Evolutionary conservation across 306 rosid genomes (phyloP).

Genomic region (Heteromeles arbutifolia): DNA sequence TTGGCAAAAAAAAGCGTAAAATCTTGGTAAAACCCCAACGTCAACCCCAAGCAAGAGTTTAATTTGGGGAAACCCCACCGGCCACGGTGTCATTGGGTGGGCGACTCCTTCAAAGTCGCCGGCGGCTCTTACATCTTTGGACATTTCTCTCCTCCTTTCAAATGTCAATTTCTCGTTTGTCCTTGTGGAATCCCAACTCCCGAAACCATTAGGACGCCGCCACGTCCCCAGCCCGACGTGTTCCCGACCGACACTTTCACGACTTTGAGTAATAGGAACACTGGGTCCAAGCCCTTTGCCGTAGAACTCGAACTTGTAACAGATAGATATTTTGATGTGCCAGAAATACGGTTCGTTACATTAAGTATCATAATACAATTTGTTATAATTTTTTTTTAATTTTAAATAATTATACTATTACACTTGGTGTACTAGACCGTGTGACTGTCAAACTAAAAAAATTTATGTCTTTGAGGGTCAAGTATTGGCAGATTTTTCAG

Average conservation of each 20-base stretch:
- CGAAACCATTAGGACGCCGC: background rate
- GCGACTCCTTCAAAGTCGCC: conserved; percentile 16
- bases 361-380: too few relatives aligned
- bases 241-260: background rate
- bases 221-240: background rate
- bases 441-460: too few relatives aligned
- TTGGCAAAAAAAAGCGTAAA: background rate
- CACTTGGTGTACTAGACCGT: too few relatives aligned
- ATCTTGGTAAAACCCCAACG: background rate
- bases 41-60: background rate
- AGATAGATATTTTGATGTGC: too few relatives aligned
- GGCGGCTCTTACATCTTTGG: background rate
- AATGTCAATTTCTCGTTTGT: background rate
- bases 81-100: background rate
- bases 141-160: background rate
- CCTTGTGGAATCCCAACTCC: background rate
- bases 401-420: too few relatives aligned
- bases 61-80: background rate
- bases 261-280: background rate
- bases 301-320: background rate
- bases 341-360: fast-evolving
- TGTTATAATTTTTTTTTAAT: too few relatives aligned
- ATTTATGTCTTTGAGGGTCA: too few relatives aligned
- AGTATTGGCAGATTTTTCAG: too few relatives aligned
- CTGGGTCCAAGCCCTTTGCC: background rate